Evolutionary conservation across 1,139 yeast species (phyloP), one percentile per base, ranked within the genome.

Genomic region (Yamadazyma atlantica): DNA sequence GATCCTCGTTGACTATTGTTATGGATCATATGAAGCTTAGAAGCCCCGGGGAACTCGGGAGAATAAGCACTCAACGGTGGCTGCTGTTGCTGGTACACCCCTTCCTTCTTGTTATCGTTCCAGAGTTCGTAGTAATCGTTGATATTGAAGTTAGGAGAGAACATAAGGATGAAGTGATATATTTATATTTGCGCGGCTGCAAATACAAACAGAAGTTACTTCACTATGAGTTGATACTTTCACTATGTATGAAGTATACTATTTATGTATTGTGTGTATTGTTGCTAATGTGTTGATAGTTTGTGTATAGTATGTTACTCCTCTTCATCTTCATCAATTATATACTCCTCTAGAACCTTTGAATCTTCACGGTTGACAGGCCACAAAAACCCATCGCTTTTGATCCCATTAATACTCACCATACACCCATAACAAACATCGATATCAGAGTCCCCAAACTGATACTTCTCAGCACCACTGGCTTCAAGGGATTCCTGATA

Each of bases 371-470:
- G 29, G 32, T 18, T 35, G 39, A 13, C 55, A 2, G 88, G 86
- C 89, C 90, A 83, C 2, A 55, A 8, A 9, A 29, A 8, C 16
- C 32, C 48, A 14, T 80, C 56, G n/a, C 62, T 57, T 3, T 65
- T 58, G 2, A 64, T 63, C 3, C 73, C 69, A 2, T 77, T 73
- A 39, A 84, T 56, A 21, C 81, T 75, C 1, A 84, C 82, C 33
- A 81, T 72, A 55, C 96, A 87, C 1, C 95, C 96, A 54, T 86
- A 87, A 53, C 96, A 87, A 11, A 85, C 52, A 18, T 65, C 56
- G 1, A 67, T 46, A 2, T 53, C 58, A 3, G 30, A 15, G 4
- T 9, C 15, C 10, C 24, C 16, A 22, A 21, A 16, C n/a, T 32
- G 22, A 14, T 31, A 25, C 26, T 16, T 16, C 11, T 33, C 32